Evolutionary conservation across 805 yeast genomes (phyloP).

Genomic region (Isabelozyma heimii): DNA sequence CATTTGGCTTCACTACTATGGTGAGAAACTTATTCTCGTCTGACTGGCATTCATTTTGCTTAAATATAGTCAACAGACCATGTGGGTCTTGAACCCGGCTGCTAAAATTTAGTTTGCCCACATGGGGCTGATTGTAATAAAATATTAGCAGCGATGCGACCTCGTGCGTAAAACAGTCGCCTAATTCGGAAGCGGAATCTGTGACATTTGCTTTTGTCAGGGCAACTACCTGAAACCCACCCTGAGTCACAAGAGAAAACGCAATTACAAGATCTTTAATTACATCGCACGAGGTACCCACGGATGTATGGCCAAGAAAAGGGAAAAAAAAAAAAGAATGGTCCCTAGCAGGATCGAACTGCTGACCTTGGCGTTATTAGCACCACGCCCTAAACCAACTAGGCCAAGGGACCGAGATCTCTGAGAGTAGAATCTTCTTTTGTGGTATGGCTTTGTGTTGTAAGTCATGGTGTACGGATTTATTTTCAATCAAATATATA

Average conservation of each 20-base stretch:
- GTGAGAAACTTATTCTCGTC: not conserved
- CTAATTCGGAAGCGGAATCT: not conserved
- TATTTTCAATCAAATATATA: too few relatives aligned
- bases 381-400: constrained; percentile 54
- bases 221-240: not conserved
- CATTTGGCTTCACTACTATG: not conserved
- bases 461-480: too few relatives aligned
- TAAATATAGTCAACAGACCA: not conserved
- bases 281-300: not conserved
- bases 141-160: not conserved
- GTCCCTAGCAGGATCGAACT: constrained; percentile 88
- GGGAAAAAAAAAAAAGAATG: constrained; percentile 30
- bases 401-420: constrained; percentile 51
- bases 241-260: not conserved
- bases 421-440: too few relatives aligned
- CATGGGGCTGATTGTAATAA: not conserved
- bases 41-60: not conserved
- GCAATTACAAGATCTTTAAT: not conserved
- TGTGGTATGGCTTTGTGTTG: too few relatives aligned
- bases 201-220: not conserved
- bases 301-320: not conserved
- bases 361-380: constrained; percentile 68
- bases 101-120: not conserved
- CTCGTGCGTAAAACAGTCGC: not conserved
- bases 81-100: not conserved